Percentiles rank a stretch among this genome's conserved stretches.
phyloP scores from a whole-genome alignment of 768 basidiomycete genomes.

The Phlebiopsis flavidoalba region DNA sequence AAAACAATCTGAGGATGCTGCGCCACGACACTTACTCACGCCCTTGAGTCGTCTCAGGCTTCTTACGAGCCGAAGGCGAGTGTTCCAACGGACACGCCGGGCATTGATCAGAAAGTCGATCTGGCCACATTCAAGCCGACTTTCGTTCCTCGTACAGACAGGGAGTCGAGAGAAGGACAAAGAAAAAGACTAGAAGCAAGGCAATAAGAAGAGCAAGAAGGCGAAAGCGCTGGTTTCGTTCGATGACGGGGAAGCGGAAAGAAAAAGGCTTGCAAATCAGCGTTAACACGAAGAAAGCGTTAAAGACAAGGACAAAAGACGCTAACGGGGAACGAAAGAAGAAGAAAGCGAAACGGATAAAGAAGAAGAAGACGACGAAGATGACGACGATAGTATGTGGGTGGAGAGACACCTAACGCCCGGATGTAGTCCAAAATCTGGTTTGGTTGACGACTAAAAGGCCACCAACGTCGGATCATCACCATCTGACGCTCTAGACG shows the following conservation, averaged over 20 bases:
- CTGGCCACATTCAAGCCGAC: conserved; percentile 81
- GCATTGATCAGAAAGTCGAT: conserved; percentile 35
- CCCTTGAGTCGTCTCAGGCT: background rate
- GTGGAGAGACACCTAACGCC: conserved; percentile 57
- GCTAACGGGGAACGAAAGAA: conserved; percentile 33
- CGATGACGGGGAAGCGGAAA: conserved; percentile 70
- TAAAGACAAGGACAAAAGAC: conserved; percentile 26
- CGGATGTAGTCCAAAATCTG: conserved; percentile 42
- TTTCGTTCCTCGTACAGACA: conserved; percentile 63
- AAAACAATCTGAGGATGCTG: background rate
- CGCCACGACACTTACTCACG: background rate
- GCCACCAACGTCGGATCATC: background rate
- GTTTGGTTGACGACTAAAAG: conserved; percentile 16
- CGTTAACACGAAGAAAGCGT: conserved; percentile 14
- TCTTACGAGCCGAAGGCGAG: conserved; percentile 10
- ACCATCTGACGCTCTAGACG: background rate
- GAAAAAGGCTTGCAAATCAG: conserved; percentile 23
- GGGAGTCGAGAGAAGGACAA: conserved; percentile 36
- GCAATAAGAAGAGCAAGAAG: conserved; percentile 47
- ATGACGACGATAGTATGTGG: conserved; percentile 57
- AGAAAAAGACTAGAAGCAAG: conserved; percentile 42
- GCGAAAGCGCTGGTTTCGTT: conserved; percentile 64
- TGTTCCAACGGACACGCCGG: conserved; percentile 6
- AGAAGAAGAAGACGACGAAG: conserved; percentile 25
- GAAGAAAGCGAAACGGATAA: conserved; percentile 25